phyloP scores from a whole-genome alignment of 2,329 filamentous ascomycete genomes.

The Cercospora beticola region DNA sequence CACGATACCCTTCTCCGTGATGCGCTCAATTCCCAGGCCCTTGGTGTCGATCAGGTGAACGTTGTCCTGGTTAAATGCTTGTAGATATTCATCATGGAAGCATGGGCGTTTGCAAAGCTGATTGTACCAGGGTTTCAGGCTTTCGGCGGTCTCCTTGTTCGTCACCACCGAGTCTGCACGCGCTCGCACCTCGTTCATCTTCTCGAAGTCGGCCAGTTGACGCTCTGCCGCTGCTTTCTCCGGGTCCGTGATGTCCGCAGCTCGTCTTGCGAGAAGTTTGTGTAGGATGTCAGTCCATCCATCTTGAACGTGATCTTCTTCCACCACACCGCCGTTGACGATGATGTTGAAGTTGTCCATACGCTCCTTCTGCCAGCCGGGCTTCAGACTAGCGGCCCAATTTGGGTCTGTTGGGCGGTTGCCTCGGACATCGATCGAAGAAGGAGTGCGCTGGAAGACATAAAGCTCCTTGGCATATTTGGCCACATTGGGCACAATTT shows the following conservation, averaged over 20 bases:
- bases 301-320: constrained; percentile 32
- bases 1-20: constrained; percentile 51
- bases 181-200: constrained; percentile 45
- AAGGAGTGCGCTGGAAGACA: constrained; percentile 47
- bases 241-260: constrained; percentile 14
- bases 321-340: constrained; percentile 22
- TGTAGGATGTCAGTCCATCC: constrained; percentile 28
- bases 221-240: constrained; percentile 22
- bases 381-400: constrained; percentile 34
- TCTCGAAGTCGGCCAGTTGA: constrained; percentile 28
- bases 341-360: constrained; percentile 45
- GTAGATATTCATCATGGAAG: constrained; percentile 60
- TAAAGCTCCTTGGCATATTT: constrained; percentile 40
- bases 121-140: constrained; percentile 60
- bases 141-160: constrained; percentile 52
- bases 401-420: constrained; percentile 46
- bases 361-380: constrained; percentile 54
- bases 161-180: constrained; percentile 53
- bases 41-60: constrained; percentile 62
- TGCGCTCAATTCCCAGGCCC: constrained; percentile 50
- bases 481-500: constrained; percentile 43
- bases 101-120: constrained; percentile 62
- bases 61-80: constrained; percentile 57
- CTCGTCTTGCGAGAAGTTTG: constrained; percentile 24
- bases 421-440: constrained; percentile 36